These are phyloP conservation scores for Trametopsis cervina DNA, from an alignment of 768 basidiomycete species.

Conservation along the genomic window DNA sequence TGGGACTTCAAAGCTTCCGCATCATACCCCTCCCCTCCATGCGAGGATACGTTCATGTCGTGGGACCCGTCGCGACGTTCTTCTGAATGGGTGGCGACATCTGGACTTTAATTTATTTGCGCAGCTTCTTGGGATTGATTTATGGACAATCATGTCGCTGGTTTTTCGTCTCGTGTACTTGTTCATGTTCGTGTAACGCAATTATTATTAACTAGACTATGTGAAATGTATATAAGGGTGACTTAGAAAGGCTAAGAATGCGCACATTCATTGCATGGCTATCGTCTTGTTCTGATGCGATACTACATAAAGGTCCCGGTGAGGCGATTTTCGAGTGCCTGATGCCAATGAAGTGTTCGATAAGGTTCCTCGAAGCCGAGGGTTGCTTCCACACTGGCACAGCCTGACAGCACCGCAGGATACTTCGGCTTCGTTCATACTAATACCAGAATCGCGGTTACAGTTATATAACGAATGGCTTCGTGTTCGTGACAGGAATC, in stretches of 20 bases:
- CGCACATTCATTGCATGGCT: neutral
- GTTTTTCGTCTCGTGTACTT: too few species aligned
- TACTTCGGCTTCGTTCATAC: too few species aligned
- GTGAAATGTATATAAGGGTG: neutral
- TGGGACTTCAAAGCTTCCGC: constrained; percentile 23
- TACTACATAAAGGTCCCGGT: too few species aligned
- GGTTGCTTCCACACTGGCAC: too few species aligned
- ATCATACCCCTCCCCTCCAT: constrained; percentile 27
- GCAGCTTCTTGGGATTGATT: neutral
- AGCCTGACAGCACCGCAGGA: too few species aligned
- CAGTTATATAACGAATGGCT: too few species aligned
- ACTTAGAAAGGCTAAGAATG: neutral
- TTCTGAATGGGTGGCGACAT: constrained; percentile 6
- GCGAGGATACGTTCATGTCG: constrained; percentile 55
- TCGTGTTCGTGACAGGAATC: too few species aligned
- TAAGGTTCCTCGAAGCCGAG: too few species aligned
- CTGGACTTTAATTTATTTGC: neutral
- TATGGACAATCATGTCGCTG: too few species aligned
- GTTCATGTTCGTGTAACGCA: neutral
- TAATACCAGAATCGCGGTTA: too few species aligned
- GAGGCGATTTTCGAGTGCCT: too few species aligned
- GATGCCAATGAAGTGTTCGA: too few species aligned
- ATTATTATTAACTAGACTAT: neutral
- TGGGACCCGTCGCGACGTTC: constrained; percentile 44
- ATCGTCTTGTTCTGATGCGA: neutral